Conservation (phyloP, 768 basidiomycete species). For the Tubosaeta sp. region DNA sequence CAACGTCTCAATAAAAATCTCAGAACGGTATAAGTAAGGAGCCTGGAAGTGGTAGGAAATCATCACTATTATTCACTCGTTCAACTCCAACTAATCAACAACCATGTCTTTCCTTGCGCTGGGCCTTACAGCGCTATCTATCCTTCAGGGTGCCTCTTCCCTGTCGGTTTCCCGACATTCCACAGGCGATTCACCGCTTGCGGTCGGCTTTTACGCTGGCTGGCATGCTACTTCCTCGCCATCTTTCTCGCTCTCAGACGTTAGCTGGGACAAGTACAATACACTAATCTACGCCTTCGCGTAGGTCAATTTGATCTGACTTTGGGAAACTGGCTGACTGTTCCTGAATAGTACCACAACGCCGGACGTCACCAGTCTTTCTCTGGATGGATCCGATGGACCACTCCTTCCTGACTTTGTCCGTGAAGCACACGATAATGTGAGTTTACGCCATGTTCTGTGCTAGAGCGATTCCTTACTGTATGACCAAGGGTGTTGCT, state of each 20-base stretch:
- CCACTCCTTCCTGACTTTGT: conserved; percentile 56
- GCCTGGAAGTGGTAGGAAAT: background rate
- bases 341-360: conserved; percentile 31
- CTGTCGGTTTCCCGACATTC: background rate
- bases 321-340: background rate
- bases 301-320: conserved; percentile 26
- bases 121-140: background rate
- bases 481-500: conserved; percentile 42
- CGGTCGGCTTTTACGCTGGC: conserved; percentile 62
- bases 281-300: conserved; percentile 67
- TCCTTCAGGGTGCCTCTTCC: background rate
- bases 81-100: background rate
- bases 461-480: background rate
- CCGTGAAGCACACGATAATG: conserved; percentile 34
- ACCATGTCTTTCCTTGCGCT: background rate
- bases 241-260: conserved; percentile 46
- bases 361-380: conserved; percentile 27
- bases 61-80: background rate
- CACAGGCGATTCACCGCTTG: background rate
- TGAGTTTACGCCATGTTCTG: conserved; percentile 11
- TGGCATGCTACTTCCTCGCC: conserved; percentile 45
- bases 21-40: background rate
- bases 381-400: conserved; percentile 41
- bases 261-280: conserved; percentile 75
- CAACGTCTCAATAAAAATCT: background rate